Evolutionary conservation across 108 stramenopile genomes (phyloP), one percentile per base, ranked within the genome.

Genomic region (Pseudonitzschia pungens): DNA sequence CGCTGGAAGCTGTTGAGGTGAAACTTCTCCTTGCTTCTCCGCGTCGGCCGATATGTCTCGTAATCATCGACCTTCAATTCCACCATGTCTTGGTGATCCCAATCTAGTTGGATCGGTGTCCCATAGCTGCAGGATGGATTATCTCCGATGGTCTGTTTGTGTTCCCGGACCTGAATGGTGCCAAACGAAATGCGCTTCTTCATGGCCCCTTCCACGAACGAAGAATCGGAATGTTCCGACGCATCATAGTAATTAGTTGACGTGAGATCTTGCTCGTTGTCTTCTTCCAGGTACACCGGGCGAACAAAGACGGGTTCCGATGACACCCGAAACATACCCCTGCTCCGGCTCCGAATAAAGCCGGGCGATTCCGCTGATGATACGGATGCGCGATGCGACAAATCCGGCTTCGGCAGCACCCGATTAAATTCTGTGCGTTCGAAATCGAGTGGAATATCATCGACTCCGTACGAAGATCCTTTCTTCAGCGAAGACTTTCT

Each of bases 121-220:
- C 87, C 87, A 58, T 75, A 76, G n/a, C 43, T 18, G 31, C 64
- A 75, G 28, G 72, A 66, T 20, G 87, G 87, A 73, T 87, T 75
- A 58, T 87, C 87, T 14, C 84, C 87, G 2, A 87, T 63, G 29
- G 83, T 85, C 41, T 71, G 71, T 9, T 43, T 28, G 55, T 85
- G 81, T 28, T 77, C 79, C 48, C 87, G 76, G 26, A 83, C 57
- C 3, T 52, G 7, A 32, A 87, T 58, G 15, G 43, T 65, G 29
- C 70, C 72, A 52, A 82, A 82, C 1, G 45, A 44, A 1, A 67
- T 50, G 18, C 66, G 66, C 22, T 48, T 67, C 22, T 67, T 67
- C 45, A 50, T 48, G 1, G 42, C 26, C 2, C 66, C 45, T 44
- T 36, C 66, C 0, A 48, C 48, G 28, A 67, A 67, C 50, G n/a